phyloP scores from a whole-genome alignment of 352 stramenopile genomes.

The Elongisporangium anandrum region DNA sequence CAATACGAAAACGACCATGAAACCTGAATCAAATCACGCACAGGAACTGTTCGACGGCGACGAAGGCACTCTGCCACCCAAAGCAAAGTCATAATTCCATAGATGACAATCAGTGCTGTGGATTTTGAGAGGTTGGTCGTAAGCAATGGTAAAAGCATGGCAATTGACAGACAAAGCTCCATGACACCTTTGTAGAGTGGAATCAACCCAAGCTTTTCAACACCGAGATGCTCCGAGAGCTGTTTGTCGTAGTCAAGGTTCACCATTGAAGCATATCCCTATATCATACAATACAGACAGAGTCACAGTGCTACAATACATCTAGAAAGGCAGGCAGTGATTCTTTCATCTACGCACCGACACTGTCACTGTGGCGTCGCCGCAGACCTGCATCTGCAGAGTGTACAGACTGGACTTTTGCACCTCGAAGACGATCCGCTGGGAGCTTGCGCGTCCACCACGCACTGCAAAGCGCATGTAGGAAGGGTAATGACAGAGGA shows the following conservation, averaged over 20 bases:
- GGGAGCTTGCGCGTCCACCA: constrained; percentile 7
- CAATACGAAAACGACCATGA: neutral
- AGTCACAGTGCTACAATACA: neutral
- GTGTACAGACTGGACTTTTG: constrained; percentile 48
- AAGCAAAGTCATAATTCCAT: constrained; percentile 29
- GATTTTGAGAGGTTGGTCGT: neutral
- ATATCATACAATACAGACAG: neutral
- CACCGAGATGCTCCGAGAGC: constrained; percentile 55
- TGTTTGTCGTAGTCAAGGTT: constrained; percentile 47
- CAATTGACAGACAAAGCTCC: neutral
- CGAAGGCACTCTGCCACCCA: constrained; percentile 49
- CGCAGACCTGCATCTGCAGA: constrained; percentile 55
- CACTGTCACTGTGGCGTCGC: constrained; percentile 45
- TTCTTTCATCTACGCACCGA: constrained; percentile 16
- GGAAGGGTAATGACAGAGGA: constrained; percentile 60
- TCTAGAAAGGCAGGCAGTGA: neutral
- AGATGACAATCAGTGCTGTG: constrained; percentile 39
- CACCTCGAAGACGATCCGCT: constrained; percentile 26
- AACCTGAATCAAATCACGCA: constrained; percentile 14
- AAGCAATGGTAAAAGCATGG: neutral
- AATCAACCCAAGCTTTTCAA: constrained; percentile 53
- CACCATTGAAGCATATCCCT: constrained; percentile 43
- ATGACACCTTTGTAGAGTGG: constrained; percentile 50
- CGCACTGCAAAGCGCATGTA: constrained; percentile 36
- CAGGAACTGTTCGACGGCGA: constrained; percentile 30